Evolutionary conservation across 768 basidiomycete genomes (phyloP), one percentile per base, ranked within the genome.

Genomic region (Porphyrellus cyaneotinctus): DNA sequence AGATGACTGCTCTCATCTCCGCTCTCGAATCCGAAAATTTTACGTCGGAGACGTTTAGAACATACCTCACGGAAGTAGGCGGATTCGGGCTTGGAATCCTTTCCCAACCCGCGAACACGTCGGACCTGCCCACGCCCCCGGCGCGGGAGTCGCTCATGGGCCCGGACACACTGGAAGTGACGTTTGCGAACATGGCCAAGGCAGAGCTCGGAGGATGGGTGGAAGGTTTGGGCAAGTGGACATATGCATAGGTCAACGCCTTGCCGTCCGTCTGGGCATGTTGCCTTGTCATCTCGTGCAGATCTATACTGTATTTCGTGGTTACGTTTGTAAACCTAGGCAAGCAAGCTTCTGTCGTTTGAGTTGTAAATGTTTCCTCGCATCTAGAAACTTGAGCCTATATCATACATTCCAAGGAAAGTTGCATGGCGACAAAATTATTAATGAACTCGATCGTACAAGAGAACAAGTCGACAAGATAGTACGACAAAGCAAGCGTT

Each of bases 1-100:
- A 75, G 17, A 74, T 95, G 42, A 64, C 76, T 31, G 71, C 76
- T 56, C 80, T 97, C 61, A 76, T 83, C 38, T 66, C 71, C 18
- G 75, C 76, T 10, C 82, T 97, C 59, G 57, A 61, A 38, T 54
- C 58, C 6, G 58, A 67, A 50, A 52, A 22, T 35, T 65, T 62
- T 14, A 70, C 74, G 60, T 74, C 75, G 17, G 58, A 66, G 43
- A 56, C 41, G 13, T 65, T 71, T 32, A 69, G 72, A 61, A 74
- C 75, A 24, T 94, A 98, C 77, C 75, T 91, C 60, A 95, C 95
- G 32, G 82, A 89, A 51, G 91, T 99, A 45, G 97, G 97, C 15
- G 97, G 97, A 51, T 86, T 84, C 59, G 95, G 95, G 11, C 79
- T 95, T 17, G 95, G 95, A 54, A 80, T 99, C 59, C 76, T 92